Conservation (phyloP, 2,329 filamentous ascomycete species). For the Lasiodiplodia theobromae region DNA sequence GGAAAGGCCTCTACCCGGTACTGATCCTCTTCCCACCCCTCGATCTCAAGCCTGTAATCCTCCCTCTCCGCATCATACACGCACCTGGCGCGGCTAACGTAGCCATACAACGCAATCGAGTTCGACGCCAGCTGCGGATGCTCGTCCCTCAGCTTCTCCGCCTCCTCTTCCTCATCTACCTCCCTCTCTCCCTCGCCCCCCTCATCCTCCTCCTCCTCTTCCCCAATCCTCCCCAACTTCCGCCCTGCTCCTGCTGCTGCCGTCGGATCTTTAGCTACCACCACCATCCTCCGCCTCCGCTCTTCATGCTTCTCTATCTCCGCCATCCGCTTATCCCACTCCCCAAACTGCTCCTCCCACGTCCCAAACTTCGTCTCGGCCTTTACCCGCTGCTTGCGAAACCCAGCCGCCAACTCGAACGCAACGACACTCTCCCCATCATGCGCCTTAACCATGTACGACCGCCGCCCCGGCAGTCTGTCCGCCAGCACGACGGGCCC, state of each 20-base stretch:
- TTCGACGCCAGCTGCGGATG: not conserved
- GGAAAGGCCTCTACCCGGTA: not conserved
- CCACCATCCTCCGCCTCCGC: not conserved
- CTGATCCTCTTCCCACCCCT: not conserved
- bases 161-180: not conserved
- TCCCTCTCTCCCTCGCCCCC: not conserved
- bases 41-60: not conserved
- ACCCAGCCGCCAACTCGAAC: not conserved
- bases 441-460: not conserved
- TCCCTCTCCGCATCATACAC: not conserved
- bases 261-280: not conserved
- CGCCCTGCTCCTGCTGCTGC: not conserved
- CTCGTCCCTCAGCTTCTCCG: not conserved
- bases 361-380: not conserved
- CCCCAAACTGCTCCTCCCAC: conserved; percentile 1
- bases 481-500: not conserved
- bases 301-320: not conserved
- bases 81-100: not conserved
- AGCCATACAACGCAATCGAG: not conserved
- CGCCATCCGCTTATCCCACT: not conserved
- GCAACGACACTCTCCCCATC: not conserved
- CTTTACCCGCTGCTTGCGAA: not conserved
- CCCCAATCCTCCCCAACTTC: not conserved
- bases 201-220: not conserved
- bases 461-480: not conserved